Evolutionary conservation across 31 red algal species (phyloP), one percentile per base, ranked within the genome.

Genomic region (Bonnemaisonia californica): DNA sequence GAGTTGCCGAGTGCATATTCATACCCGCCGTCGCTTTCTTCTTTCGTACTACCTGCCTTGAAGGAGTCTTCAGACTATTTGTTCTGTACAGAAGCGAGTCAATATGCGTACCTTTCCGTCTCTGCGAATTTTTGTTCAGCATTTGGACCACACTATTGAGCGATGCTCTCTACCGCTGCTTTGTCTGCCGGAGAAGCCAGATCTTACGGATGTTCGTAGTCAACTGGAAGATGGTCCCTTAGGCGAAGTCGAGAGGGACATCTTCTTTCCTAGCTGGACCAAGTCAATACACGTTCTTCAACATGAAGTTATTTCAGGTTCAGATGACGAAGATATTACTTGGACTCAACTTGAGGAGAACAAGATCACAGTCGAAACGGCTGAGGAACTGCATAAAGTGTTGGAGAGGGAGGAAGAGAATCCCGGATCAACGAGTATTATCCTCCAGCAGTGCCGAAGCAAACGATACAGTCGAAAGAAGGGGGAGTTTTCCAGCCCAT

Each of bases 251-350:
- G 87, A 90, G 61, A 41, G 60, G 34, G 87, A 90, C 54, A 83
- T 90, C 39, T 90, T 90, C 78, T 90, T 90, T 42, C 87, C 87
- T 24, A 77, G 54, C 45, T 90, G 87, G 87, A 90, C 87, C 31
- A 83, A 76, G 48, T 76, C 87, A 26, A 47, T 90, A 38, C 87
- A 82, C 59, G 79, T 90, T 3, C 55, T 90, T 30, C 51, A 54
- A 21, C 65, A 60, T 27, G 41, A 30, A 11, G 45, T 59, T 41
- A 23, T 72, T 16, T 59, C 87, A 9, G 19, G 22, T 5, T 3
- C 51, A 16, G 42, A 70, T 41, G n/a, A n/a, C n/a, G n/a, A n/a
- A n/a, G 51, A 76, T 23, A 62, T 65, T 8, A 65, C 83, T 22
- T 71, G 62, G 61, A 24, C 82, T 4, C 31, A 40, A 34, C 63